A percentile compares a stretch with the other conserved stretches of the same genome.
Conservation (phyloP, 305 asterid species). For the Rubia peregrina region DNA sequence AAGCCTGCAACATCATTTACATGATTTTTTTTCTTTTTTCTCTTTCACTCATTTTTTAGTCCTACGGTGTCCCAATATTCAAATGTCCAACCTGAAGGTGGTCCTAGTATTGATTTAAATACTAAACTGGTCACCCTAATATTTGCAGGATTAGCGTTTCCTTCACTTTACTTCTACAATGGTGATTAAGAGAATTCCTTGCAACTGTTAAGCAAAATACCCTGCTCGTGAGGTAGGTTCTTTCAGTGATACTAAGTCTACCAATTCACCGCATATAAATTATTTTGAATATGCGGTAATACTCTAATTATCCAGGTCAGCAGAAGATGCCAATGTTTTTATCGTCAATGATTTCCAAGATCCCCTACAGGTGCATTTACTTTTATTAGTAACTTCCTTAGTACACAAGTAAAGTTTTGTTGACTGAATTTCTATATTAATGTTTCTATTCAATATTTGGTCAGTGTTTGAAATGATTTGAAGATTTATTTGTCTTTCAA, state of each 20-base stretch:
- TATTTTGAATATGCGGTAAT: background rate
- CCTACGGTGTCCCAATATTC: background rate
- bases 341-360: conserved; percentile 89
- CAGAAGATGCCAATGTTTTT: conserved; percentile 88
- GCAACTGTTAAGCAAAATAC: conserved; percentile 28
- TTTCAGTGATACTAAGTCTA: background rate
- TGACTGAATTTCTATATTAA: background rate
- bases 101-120: background rate
- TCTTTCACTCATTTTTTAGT: no score
- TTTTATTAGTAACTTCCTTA: conserved; percentile 9
- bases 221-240: conserved; percentile 25
- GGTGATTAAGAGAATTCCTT: conserved; percentile 37
- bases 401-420: background rate
- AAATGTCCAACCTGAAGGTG: background rate
- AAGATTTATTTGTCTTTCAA: background rate
- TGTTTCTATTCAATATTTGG: background rate
- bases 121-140: background rate
- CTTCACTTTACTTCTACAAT: conserved; percentile 33
- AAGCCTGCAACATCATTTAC: background rate
- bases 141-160: conserved; percentile 29
- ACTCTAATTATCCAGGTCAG: conserved; percentile 57
- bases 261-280: background rate
- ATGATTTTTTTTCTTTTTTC: background rate
- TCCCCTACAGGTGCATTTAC: conserved; percentile 80
- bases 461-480: background rate